A percentile compares a stretch with the other conserved stretches of the same genome.
Evolutionary conservation across 768 basidiomycete genomes (phyloP).

Genomic region (Pleurotus citrinopileatus): DNA sequence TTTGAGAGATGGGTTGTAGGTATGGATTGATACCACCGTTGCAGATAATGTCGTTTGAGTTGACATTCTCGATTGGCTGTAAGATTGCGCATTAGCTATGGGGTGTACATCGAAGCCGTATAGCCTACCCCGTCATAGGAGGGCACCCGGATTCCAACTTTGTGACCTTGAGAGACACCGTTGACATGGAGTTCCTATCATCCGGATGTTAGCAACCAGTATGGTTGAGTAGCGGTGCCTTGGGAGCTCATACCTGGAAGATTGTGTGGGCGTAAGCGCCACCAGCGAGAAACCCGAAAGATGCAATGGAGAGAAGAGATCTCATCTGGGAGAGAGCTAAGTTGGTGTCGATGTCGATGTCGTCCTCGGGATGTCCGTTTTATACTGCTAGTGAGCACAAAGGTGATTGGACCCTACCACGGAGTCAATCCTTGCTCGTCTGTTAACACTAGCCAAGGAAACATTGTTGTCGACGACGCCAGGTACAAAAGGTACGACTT

Average conservation of each 20-base stretch:
- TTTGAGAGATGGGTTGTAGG: slow-evolving; percentile 40
- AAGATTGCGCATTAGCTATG: background rate
- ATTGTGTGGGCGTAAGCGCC: slow-evolving; percentile 47
- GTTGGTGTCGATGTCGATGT: background rate
- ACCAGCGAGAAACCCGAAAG: slow-evolving; percentile 26
- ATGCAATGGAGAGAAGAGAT: slow-evolving; percentile 18
- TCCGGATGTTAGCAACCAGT: background rate
- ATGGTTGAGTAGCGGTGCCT: background rate
- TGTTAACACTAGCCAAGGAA: background rate
- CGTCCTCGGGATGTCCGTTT: background rate
- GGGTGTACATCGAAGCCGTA: background rate
- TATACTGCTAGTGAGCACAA: background rate
- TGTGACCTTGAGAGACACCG: slow-evolving; percentile 43
- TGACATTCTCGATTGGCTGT: slow-evolving; percentile 56
- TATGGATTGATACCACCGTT: slow-evolving; percentile 60
- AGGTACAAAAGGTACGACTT: slow-evolving; percentile 6
- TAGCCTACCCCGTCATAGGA: slow-evolving; percentile 40
- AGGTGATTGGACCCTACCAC: background rate
- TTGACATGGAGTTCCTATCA: slow-evolving; percentile 47
- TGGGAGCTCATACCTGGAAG: slow-evolving; percentile 37
- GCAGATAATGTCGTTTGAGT: slow-evolving; percentile 54
- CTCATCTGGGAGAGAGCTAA: slow-evolving; percentile 22
- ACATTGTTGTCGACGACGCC: background rate
- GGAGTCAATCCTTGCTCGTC: background rate
- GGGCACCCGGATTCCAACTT: slow-evolving; percentile 38